These are phyloP conservation scores for Albophoma yamanashiensis DNA, from an alignment of 2,329 filamentous ascomycete species.

Conservation along the genomic window DNA sequence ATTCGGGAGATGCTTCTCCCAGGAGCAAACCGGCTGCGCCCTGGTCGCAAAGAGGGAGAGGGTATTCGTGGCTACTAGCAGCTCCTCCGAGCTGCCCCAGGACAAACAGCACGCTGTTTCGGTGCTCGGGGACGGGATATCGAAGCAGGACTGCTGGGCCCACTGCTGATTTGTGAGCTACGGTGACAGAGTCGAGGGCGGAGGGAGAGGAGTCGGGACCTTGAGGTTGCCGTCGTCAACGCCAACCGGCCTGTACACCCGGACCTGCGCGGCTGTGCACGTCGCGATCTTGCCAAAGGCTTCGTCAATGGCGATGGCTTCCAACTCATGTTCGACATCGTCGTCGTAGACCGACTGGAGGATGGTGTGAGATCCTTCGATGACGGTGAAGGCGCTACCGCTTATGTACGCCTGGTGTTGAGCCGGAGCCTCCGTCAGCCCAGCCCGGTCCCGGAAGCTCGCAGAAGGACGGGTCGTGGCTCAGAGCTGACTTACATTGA, in stretches of 20 bases:
- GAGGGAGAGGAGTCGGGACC: constrained; percentile 31
- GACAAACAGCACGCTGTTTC: constrained; percentile 48
- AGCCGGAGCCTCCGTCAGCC: not conserved
- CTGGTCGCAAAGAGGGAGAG: constrained; percentile 57
- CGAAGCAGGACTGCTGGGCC: constrained; percentile 52
- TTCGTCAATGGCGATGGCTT: constrained; percentile 74
- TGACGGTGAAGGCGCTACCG: constrained; percentile 76
- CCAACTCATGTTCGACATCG: constrained; percentile 49
- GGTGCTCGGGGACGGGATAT: constrained; percentile 20
- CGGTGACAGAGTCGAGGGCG: constrained; percentile 11
- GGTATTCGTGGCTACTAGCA: constrained; percentile 62
- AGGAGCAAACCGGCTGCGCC: constrained; percentile 46
- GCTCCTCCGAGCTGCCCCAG: constrained; percentile 79
- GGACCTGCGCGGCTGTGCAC: constrained; percentile 54
- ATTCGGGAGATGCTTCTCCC: constrained; percentile 66
- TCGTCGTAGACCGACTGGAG: constrained; percentile 89
- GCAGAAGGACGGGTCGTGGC: not conserved
- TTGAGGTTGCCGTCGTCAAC: constrained; percentile 61
- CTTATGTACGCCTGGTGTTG: constrained; percentile 68
- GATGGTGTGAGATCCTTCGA: constrained; percentile 62
- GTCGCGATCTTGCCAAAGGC: constrained; percentile 75
- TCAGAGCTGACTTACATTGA: constrained; percentile 48
- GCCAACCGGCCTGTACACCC: constrained; percentile 69
- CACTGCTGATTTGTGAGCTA: constrained; percentile 34
- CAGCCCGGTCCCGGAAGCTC: not conserved